Evolutionary conservation across 371 early-diverging fungal genomes (phyloP), one percentile per base, ranked within the genome.

Genomic region (Blakeslea trispora): DNA sequence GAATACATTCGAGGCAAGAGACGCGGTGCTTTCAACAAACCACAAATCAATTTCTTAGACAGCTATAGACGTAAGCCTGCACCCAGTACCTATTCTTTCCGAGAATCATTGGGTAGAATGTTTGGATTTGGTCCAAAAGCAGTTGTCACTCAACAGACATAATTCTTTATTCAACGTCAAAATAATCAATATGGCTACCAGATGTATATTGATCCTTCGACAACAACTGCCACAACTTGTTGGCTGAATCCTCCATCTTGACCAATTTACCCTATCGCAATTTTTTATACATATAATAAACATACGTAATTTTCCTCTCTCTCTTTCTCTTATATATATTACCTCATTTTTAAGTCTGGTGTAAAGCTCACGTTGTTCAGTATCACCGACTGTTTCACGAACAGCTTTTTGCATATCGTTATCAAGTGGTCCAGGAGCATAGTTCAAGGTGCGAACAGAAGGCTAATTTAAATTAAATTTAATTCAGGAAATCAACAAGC

Each of bases 351-450:
- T 83, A 84, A 88, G 79, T 19, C 72, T 68, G 13, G 66, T 67
- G 57, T 85, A 94, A 18, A 86, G 57, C 39, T 74, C 45, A 18
- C 73, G 74, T 53, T 92, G 85, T 40, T 82, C 85, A 11, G 74
- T 63, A 61, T 93, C 93, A 6, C 88, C 90, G 39, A 94, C 66
- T 10, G 83, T 85, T 32, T 79, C 69, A 19, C 95, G 84, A 28
- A 94, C 90, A 32, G 71, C 64, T 4, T 70, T 64, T 69, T 95
- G 95, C 95, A 96, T 95, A 39, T 84, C 84, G 57, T 90, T 93
- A 56, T 93, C 88, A 55, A 96, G 64, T 28, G 96, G 96, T 1
- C 96, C 96, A 8, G 96, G 96, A 1, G 96, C 93, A 72, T 95
- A 96, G 62, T 84, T 93, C 35, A 96, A 76, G 6, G 88, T 83